Conservation (phyloP, 2,329 filamentous ascomycete genomes). For the Alternaria ethzedia region DNA sequence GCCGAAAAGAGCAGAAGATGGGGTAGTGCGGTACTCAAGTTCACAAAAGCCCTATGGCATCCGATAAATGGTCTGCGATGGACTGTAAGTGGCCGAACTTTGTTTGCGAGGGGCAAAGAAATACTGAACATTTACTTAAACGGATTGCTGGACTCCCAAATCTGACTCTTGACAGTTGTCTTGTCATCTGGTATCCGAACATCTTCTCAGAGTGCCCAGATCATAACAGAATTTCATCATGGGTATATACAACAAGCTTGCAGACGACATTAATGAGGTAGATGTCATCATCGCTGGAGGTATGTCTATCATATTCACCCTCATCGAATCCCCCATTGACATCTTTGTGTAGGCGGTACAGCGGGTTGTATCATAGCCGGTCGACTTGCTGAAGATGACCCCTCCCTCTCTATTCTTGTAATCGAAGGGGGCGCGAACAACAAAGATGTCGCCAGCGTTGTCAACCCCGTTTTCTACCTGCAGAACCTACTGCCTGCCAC, state of each 20-base stretch:
- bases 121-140: neutral
- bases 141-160: neutral
- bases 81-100: neutral
- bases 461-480: constrained; percentile 60
- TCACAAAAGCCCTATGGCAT: neutral
- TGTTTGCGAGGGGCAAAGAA: neutral
- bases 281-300: constrained; percentile 61
- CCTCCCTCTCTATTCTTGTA: constrained; percentile 46
- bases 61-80: neutral
- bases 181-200: neutral
- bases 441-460: constrained; percentile 57
- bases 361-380: constrained; percentile 56
- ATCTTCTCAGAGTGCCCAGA: neutral
- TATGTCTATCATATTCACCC: constrained; percentile 19
- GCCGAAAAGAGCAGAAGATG: constrained; percentile 1
- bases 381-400: constrained; percentile 51
- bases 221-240: constrained; percentile 11
- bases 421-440: constrained; percentile 63
- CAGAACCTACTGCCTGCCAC: constrained; percentile 57
- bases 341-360: constrained; percentile 29
- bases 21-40: neutral
- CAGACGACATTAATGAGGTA: constrained; percentile 52
- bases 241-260: constrained; percentile 45
- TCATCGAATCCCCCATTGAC: neutral
- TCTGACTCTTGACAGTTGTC: neutral